Evolutionary conservation across 441 rosid species (phyloP), one percentile per base, ranked within the genome.

Genomic region (Euphorbia celastroides): DNA sequence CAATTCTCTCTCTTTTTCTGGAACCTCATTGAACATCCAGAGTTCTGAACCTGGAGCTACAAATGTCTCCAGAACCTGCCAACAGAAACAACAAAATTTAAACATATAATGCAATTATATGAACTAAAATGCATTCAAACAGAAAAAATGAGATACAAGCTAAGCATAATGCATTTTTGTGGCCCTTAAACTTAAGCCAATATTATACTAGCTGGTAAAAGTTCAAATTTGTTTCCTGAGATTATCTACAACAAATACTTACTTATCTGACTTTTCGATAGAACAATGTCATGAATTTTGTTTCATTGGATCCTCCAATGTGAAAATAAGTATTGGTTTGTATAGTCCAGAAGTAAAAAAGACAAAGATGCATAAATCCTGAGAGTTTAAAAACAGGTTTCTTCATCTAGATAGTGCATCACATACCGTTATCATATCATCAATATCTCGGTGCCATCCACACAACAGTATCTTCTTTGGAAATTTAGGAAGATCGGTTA

Each of bases 371-470:
- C 19, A 11, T 44, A 44, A 44, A 44, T 16, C 16, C 16, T 19
- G 16, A 44, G 50, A 19, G 50, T 12, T 12, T 6, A 4, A 22
- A 46, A 46, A 46, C n/a, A 16, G 52, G 17, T 16, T 16, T 1
- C 13, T 19, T 17, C 25, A 28, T 46, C 27, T 57, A 20, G 20
- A n/a, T 28, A 56, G 16, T 36, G 9, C 4, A 56, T 12, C 44
- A 52, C 14, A 11, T 64, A 90, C 98, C 93, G 72, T 79, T 67
- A 92, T 92, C 98, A 92, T 92, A 81, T 92, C 98, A 81, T 90
- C 84, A 73, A 92, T 88, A 83, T 90, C 97, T 55, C 98, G 93
- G 22, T 97, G 92, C 98, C 98, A 92, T 41, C 98, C 98, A 74
- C 97, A 90, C 67, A 92, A 86, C 26, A 92, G 75, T 74, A 92